Conservation (phyloP, 352 stramenopile species). For the Peronospora tabacina region DNA sequence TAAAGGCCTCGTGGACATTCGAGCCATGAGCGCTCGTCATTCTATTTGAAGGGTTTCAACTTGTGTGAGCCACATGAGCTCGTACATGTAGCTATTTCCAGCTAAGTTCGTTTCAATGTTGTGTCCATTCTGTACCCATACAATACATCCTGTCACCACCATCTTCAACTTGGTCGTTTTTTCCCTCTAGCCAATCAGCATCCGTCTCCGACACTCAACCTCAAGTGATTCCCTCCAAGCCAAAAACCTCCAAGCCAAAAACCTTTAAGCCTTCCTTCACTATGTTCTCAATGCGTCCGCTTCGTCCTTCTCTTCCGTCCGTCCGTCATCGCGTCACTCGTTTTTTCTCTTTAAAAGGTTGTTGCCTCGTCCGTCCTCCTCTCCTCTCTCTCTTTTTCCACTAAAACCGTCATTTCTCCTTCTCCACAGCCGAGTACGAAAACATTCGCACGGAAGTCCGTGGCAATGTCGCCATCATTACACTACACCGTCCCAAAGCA, state of each 20-base stretch:
- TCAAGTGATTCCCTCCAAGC: neutral
- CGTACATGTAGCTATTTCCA: neutral
- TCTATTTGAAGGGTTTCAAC: slow-evolving; percentile 1
- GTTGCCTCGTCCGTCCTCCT: no score
- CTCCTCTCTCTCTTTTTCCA: neutral
- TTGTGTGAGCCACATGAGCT: neutral
- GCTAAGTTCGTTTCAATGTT: no score
- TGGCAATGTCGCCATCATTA: slow-evolving; percentile 91
- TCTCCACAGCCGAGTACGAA: slow-evolving; percentile 64
- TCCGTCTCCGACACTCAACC: slow-evolving; percentile 1
- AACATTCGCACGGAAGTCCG: slow-evolving; percentile 83
- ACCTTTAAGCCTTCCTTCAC: neutral
- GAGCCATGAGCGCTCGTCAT: slow-evolving; percentile 37
- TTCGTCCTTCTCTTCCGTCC: slow-evolving; percentile 11
- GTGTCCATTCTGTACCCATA: no score
- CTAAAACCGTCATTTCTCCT: neutral
- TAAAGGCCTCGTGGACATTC: slow-evolving; percentile 68
- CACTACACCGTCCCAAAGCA: slow-evolving; percentile 93
- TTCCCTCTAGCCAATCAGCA: slow-evolving; percentile 10
- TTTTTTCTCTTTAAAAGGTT: slow-evolving; percentile 56
- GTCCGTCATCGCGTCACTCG: slow-evolving; percentile 28
- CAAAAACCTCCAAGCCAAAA: neutral
- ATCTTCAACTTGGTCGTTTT: slow-evolving; percentile 5
- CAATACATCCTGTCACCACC: neutral
- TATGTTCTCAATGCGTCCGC: slow-evolving; percentile 50